A percentile compares a stretch with the other conserved stretches of the same genome.
These are phyloP conservation scores for Suillus subaureus DNA, from an alignment of 768 basidiomycete species.

Conservation along the genomic window DNA sequence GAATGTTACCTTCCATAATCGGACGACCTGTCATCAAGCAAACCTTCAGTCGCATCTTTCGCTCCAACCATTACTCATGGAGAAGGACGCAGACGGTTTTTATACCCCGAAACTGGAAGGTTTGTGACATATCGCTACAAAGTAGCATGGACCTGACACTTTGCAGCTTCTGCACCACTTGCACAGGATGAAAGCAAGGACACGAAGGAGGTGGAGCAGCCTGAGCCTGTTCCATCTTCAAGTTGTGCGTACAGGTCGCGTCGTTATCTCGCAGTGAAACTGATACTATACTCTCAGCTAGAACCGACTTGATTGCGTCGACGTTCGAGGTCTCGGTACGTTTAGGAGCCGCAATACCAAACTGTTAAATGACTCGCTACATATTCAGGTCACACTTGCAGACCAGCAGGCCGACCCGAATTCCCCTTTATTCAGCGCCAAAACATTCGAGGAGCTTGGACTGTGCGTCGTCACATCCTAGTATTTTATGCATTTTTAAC, in stretches of 20 bases:
- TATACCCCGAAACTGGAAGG: slow-evolving; percentile 57
- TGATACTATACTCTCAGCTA: slow-evolving; percentile 18
- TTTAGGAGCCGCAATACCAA: slow-evolving; percentile 6
- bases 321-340: slow-evolving; percentile 82
- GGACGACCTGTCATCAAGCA: neutral
- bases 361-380: slow-evolving; percentile 12
- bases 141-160: neutral
- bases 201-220: slow-evolving; percentile 20
- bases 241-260: slow-evolving; percentile 18
- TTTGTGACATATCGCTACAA: slow-evolving; percentile 23
- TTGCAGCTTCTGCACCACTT: slow-evolving; percentile 22
- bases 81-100: slow-evolving; percentile 83
- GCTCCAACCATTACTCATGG: slow-evolving; percentile 39
- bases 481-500: neutral
- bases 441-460: slow-evolving; percentile 94
- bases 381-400: slow-evolving; percentile 83
- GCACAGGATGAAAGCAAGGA: slow-evolving; percentile 33
- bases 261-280: neutral
- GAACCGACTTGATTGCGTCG: slow-evolving; percentile 72
- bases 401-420: slow-evolving; percentile 95
- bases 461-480: slow-evolving; percentile 56
- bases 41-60: slow-evolving; percentile 5
- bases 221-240: slow-evolving; percentile 18
- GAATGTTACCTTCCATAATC: slow-evolving; percentile 12
- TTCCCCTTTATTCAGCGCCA: slow-evolving; percentile 92